A percentile compares a stretch with the other conserved stretches of the same genome.
phyloP scores from a whole-genome alignment of 768 basidiomycete genomes.

The Russula brevipes region DNA sequence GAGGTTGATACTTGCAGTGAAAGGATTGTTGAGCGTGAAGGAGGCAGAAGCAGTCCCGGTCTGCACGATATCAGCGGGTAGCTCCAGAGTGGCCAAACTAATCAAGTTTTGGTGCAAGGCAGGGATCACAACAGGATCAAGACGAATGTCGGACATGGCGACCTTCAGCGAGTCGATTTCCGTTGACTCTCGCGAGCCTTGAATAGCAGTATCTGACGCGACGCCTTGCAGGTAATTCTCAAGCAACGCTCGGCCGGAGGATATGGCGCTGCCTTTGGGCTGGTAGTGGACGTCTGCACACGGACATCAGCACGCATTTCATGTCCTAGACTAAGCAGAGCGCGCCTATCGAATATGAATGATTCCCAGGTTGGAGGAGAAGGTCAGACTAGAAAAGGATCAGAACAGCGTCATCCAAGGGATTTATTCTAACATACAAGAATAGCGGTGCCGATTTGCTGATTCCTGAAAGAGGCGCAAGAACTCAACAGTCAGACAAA shows the following conservation, averaged over 20 bases:
- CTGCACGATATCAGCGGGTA: conserved; percentile 56
- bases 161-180: conserved; percentile 54
- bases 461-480: conserved; percentile 29
- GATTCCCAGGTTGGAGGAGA: conserved; percentile 54
- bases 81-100: conserved; percentile 47
- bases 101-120: conserved; percentile 60
- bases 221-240: conserved; percentile 67
- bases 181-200: conserved; percentile 52
- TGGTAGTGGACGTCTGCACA: conserved; percentile 54
- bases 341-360: conserved; percentile 51
- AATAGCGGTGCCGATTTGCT: conserved; percentile 55
- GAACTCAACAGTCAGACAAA: not conserved
- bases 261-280: conserved; percentile 48
- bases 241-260: conserved; percentile 51
- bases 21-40: conserved; percentile 60
- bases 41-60: conserved; percentile 55
- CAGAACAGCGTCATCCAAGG: not conserved
- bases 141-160: conserved; percentile 54
- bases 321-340: not conserved
- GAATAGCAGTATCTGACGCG: conserved; percentile 49
- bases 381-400: conserved; percentile 40
- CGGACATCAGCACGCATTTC: not conserved
- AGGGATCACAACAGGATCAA: conserved; percentile 60
- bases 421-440: conserved; percentile 36
- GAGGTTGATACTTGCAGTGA: conserved; percentile 66